Base-by-base conservation (phyloP, 441 rosid species). In the Erysimum cheiri region DNA sequence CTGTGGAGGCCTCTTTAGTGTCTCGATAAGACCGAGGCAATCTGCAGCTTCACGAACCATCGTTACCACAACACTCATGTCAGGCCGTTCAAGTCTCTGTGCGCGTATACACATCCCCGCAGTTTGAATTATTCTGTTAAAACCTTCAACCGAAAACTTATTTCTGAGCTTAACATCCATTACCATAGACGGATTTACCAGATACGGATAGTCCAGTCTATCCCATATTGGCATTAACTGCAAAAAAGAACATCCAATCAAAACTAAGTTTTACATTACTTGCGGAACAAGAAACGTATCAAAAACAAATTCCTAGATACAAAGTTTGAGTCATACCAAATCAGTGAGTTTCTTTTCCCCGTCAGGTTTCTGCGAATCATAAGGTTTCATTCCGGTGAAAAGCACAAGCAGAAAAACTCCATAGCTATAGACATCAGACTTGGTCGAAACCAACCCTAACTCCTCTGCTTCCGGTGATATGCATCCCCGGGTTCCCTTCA, bases 361-460 rank as follows among this genome's bases (percentile, higher is more conserved):
- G n/a, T 0, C 0, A 54, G 24, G 39, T 26, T 13, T 12, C 5
- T 0, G 0, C 2, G 0, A 0, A 17, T 52, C 43, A 53, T 1
- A 33, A 52, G 73, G 19, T n/a, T 44, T 53, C 69, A 3, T 67
- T 67, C 69, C 63, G 6, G 78, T 74, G 59, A 74, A 35, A 17
- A 74, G 73, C 58, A 43, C 13, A 3, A 74, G 5, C 69, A 67
- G 11, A 1, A 73, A 43, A 14, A 53, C 49, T 39, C 72, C 77
- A 41, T 60, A 74, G 78, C 78, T 52, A 2, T 74, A 74, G 50
- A 67, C 69, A 41, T 74, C 78, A 3, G 64, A 15, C 58, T 53
- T 60, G 4, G 50, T 60, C 69, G 73, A 26, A 13, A 67, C 58
- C 13, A 14, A 14, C 4, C 56, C 56, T 0, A 0, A 11, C 3